Evolutionary conservation across 345 rosid genomes (phyloP), one percentile per base, ranked within the genome.

Genomic region (Bruguiera sexangula): DNA sequence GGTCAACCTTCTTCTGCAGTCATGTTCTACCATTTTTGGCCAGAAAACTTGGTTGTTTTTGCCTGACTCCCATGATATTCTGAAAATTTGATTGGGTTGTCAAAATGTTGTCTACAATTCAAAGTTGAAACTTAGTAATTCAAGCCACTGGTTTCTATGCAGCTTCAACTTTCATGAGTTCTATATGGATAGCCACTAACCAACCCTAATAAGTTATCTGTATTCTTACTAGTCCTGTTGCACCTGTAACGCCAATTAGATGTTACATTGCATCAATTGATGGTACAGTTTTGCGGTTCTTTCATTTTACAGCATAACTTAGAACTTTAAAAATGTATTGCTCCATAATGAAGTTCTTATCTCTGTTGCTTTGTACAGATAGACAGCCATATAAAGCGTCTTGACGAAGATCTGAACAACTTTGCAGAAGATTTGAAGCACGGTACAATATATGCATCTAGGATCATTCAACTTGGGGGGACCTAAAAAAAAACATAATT

Each of bases 401-500:
- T 95, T 19, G 97, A 95, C 58, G 99, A 95, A 81, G 99, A 95
- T 80, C 81, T 95, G 69, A 90, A 87, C 82, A 81, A 82, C 82
- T 95, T 95, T 79, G 81, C 94, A 36, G 99, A 95, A 79, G 99
- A 95, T 84, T 79, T 95, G 74, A 95, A 92, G 85, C 94, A 85
- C 67, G 99, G 99, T 95, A 78, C 6, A 11, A 59, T 39, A 31
- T 31, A 70, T 59, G 54, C 74, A 65, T 57, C 24, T 6, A 52
- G 30, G 22, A 46, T 22, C 24, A 51, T 65, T 53, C 24, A 43
- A 13, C 56, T 70, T 60, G 9, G 37, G 37, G 37, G 37, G 0
- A 32, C 36, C 37, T 8, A 0, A 34, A 43, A 43, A 43, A 43
- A 43, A 13, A 13, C 50, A 43, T 43, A 43, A 43, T 43, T 43